Evolutionary conservation across 345 rosid species (phyloP).

Genomic region (Angophora floribunda): DNA sequence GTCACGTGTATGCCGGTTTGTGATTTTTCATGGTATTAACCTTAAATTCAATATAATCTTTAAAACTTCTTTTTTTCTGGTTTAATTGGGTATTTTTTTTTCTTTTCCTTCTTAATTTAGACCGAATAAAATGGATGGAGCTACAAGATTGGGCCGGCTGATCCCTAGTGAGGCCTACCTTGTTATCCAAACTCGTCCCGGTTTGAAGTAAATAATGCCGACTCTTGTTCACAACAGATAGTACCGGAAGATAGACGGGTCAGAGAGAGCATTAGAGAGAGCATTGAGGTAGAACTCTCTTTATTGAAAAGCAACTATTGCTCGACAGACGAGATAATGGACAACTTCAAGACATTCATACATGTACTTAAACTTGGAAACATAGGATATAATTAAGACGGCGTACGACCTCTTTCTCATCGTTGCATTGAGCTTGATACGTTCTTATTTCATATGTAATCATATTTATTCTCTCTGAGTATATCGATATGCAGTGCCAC

Average conservation of each 20-base stretch:
- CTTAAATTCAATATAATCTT: not conserved
- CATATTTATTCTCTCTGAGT: not conserved
- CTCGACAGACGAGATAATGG: not conserved
- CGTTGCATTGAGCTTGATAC: not conserved
- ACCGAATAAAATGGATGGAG: not conserved
- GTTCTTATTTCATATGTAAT: not conserved
- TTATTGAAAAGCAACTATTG: not conserved
- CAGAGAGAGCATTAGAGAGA: not conserved
- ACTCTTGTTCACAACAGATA: not conserved
- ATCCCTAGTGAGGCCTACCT: not conserved
- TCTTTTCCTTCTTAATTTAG: not conserved
- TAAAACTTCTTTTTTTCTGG: not conserved
- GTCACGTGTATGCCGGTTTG: accelerated
- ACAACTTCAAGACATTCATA: not conserved
- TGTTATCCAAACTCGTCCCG: not conserved
- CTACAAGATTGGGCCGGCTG: accelerated
- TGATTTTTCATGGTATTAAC: no score
- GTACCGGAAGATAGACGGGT: not conserved
- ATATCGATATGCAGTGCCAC: not conserved
- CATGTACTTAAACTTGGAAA: not conserved
- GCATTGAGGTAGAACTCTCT: not conserved
- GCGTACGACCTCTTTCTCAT: not conserved
- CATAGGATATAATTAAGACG: not conserved
- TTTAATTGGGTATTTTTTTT: not conserved
- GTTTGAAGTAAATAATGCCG: not conserved